Conservation (phyloP, 2,329 filamentous ascomycete species). For the Cladosporium colombiae region DNA sequence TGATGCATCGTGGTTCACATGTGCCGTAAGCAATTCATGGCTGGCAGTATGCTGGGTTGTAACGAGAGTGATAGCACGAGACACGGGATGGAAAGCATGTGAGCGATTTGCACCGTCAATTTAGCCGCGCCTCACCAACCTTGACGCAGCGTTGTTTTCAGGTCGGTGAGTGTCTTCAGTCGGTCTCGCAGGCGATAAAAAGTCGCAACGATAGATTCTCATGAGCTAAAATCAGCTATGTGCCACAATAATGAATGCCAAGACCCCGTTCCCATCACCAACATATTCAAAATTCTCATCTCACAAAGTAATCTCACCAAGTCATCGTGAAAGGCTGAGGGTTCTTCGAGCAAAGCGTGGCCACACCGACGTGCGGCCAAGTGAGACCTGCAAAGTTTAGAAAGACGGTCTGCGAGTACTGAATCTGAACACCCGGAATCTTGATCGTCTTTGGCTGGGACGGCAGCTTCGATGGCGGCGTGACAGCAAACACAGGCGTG, state of each 20-base stretch:
- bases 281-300: not conserved
- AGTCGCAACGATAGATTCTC: not conserved
- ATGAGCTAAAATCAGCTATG: not conserved
- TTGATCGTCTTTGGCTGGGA: constrained; percentile 23
- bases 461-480: constrained; percentile 2
- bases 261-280: not conserved
- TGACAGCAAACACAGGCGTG: constrained; percentile 22
- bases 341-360: constrained; percentile 26
- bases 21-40: not conserved
- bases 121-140: not conserved
- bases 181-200: not conserved
- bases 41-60: not conserved
- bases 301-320: not conserved
- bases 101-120: not conserved
- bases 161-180: not conserved
- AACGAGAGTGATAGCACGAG: not conserved
- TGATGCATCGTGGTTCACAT: not conserved
- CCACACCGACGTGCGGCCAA: constrained; percentile 36
- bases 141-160: not conserved
- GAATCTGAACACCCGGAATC: constrained; percentile 38
- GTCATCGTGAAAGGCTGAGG: constrained; percentile 8
- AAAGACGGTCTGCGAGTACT: constrained; percentile 42
- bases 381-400: constrained; percentile 34
- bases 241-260: not conserved
- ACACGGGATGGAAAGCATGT: not conserved